These are phyloP conservation scores for Monosporascus sp. DNA, from an alignment of 2,329 filamentous ascomycete species.

Conservation along the genomic window DNA sequence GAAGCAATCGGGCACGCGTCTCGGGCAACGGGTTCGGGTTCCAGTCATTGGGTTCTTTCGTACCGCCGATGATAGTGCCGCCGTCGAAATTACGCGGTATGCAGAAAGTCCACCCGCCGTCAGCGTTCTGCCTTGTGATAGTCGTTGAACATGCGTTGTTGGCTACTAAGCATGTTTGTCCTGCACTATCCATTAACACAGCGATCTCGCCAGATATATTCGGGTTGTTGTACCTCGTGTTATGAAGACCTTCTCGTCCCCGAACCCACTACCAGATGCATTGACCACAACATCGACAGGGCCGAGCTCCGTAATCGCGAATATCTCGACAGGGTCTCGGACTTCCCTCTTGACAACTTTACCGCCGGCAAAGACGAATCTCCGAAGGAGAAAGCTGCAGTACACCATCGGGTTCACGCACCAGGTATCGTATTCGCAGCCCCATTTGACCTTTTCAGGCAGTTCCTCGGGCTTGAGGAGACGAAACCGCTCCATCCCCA, in stretches of 20 bases:
- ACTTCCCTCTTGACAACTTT: constrained; percentile 29
- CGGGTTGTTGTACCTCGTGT: constrained; percentile 32
- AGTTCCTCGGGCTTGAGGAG: constrained; percentile 30
- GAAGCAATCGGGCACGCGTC: constrained; percentile 42
- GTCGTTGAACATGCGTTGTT: constrained; percentile 24
- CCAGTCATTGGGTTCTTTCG: constrained; percentile 56
- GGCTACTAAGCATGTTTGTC: constrained; percentile 41
- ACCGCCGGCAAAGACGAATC: constrained; percentile 33
- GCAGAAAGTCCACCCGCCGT: constrained; percentile 58
- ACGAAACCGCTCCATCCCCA: constrained; percentile 33
- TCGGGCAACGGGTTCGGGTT: constrained; percentile 40
- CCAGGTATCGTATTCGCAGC: constrained; percentile 48
- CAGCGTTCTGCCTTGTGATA: constrained; percentile 56
- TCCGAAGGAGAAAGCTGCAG: constrained; percentile 40
- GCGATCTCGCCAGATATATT: neutral
- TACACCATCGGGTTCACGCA: constrained; percentile 52
- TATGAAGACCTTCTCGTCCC: constrained; percentile 35
- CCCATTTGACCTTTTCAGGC: constrained; percentile 37
- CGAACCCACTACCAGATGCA: constrained; percentile 40
- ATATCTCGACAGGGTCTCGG: constrained; percentile 32
- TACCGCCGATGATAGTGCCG: constrained; percentile 62
- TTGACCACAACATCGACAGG: constrained; percentile 35
- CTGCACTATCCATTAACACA: constrained; percentile 14
- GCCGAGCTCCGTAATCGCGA: constrained; percentile 24
- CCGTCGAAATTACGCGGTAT: constrained; percentile 57